A percentile compares a stretch with the other conserved stretches of the same genome.
Conservation (phyloP, 1,284 basidiomycete genomes). For the Tetrapyrgos nigripes region DNA sequence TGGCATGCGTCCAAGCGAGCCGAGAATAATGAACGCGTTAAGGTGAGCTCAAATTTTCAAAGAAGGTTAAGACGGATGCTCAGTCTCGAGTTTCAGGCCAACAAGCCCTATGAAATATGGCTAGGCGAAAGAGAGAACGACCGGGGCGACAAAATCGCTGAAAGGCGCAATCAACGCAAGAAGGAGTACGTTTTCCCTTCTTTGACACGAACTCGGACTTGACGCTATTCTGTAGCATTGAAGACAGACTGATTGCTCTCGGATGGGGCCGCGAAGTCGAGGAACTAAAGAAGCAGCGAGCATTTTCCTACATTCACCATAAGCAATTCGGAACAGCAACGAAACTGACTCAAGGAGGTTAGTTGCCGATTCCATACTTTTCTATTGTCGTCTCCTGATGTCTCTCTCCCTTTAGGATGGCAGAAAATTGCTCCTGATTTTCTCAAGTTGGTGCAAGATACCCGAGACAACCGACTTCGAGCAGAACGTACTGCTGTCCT, state of each 20-base stretch:
- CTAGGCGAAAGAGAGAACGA: neutral
- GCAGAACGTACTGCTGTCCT: too few species aligned
- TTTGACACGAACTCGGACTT: neutral
- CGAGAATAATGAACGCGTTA: neutral
- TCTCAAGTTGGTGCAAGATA: neutral
- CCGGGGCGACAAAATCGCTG: neutral
- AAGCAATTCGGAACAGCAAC: neutral
- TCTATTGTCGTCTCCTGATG: too few species aligned
- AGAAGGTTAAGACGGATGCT: too few species aligned
- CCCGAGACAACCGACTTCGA: neutral
- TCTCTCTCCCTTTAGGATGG: neutral
- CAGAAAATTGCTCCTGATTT: neutral
- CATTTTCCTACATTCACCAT: neutral
- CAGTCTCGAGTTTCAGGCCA: neutral
- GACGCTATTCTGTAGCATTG: neutral
- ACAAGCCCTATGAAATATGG: neutral
- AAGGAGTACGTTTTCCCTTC: neutral
- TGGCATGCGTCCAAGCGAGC: neutral
- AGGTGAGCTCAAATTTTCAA: neutral
- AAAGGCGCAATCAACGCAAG: neutral
- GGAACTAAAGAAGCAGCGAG: neutral
- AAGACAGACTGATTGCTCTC: neutral
- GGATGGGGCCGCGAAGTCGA: constrained; percentile 5
- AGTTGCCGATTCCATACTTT: neutral
- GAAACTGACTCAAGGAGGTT: neutral